Conservation (phyloP, 2,329 filamentous ascomycete species). For the Orbilia oligospora region DNA sequence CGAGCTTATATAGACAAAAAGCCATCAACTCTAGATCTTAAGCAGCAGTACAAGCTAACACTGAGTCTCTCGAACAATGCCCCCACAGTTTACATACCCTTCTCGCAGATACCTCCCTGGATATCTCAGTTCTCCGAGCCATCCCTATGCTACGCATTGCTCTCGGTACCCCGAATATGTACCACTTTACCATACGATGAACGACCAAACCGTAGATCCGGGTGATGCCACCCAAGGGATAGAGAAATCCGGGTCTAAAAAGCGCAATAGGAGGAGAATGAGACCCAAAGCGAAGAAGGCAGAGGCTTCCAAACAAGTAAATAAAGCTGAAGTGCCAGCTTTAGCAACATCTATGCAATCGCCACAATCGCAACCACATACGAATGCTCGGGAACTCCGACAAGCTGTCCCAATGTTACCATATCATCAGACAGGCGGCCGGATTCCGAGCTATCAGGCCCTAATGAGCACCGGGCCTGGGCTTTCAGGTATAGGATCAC, state of each 20-base stretch:
- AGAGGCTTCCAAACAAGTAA: background rate
- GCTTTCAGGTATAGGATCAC: background rate
- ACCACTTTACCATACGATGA: slow-evolving; percentile 56
- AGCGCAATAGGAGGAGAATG: slow-evolving; percentile 4
- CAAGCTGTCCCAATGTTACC: background rate
- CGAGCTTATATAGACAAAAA: background rate
- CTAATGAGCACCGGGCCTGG: background rate
- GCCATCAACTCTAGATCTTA: background rate
- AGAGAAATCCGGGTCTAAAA: background rate
- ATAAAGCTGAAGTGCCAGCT: background rate
- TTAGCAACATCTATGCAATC: no score
- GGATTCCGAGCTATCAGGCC: background rate
- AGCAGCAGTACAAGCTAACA: slow-evolving; percentile 35
- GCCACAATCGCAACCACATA: background rate
- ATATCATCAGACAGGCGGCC: background rate
- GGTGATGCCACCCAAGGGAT: background rate
- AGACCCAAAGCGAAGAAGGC: background rate
- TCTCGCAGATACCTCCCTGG: slow-evolving; percentile 18
- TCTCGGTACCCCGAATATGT: slow-evolving; percentile 35
- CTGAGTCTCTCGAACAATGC: slow-evolving; percentile 21
- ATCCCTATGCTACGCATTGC: slow-evolving; percentile 50
- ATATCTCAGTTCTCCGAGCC: slow-evolving; percentile 8
- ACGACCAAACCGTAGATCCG: slow-evolving; percentile 12
- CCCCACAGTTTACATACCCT: slow-evolving; percentile 40
- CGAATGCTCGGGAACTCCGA: background rate